A percentile compares a stretch with the other conserved stretches of the same genome.
phyloP scores from a whole-genome alignment of 2,329 filamentous ascomycete species.

The Leptographium wingfieldii region DNA sequence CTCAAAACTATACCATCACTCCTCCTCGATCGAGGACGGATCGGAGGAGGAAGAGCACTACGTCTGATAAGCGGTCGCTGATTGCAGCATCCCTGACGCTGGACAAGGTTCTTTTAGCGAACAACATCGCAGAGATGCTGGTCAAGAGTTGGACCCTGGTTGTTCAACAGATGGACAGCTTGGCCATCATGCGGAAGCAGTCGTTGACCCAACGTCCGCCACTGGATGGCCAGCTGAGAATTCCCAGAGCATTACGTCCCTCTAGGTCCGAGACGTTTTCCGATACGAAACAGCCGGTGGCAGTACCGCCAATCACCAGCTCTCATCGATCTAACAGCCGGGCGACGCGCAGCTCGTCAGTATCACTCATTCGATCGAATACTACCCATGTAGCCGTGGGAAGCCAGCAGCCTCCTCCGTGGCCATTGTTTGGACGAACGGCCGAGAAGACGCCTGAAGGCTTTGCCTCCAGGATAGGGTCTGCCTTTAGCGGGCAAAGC shows the following conservation, averaged over 20 bases:
- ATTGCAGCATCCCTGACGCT: constrained; percentile 21
- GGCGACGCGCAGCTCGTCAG: constrained; percentile 9
- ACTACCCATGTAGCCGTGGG: not conserved
- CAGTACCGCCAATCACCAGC: not conserved
- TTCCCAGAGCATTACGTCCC: constrained; percentile 5
- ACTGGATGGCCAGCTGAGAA: not conserved
- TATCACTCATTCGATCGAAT: not conserved
- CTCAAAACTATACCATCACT: constrained; percentile 21
- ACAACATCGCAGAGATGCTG: constrained; percentile 50
- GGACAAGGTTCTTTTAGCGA: constrained; percentile 46
- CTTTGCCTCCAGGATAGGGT: not conserved
- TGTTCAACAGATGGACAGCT: constrained; percentile 43
- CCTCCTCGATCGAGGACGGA: constrained; percentile 25
- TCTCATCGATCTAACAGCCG: constrained; percentile 1
- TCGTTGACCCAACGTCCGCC: constrained; percentile 1
- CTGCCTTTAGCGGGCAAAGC: not conserved
- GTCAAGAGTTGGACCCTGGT: constrained; percentile 53
- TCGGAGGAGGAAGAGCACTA: constrained; percentile 5
- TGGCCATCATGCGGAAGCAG: constrained; percentile 23
- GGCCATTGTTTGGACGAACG: not conserved
- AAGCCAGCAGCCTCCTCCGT: not conserved
- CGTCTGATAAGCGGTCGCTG: constrained; percentile 10
- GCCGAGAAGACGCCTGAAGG: not conserved
- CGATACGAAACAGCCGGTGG: not conserved
- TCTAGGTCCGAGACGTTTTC: constrained; percentile 10